These are phyloP conservation scores for Hordeum marinum DNA, from an alignment of 176 grass and related monocot genomes.

Conservation along the genomic window DNA sequence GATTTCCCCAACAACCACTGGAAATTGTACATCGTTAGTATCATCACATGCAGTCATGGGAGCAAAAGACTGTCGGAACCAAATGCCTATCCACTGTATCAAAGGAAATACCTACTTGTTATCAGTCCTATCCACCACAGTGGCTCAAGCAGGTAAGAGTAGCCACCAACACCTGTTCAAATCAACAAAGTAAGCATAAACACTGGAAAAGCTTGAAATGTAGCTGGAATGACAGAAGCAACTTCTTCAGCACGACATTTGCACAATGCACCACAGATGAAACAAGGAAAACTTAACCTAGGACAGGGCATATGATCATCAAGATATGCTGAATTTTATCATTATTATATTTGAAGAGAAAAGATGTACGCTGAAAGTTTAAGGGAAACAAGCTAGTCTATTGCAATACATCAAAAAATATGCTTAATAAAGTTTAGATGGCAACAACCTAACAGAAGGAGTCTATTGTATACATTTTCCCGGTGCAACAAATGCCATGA, in stretches of 20 bases:
- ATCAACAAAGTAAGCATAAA: constrained; percentile 3
- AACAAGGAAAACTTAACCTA: neutral
- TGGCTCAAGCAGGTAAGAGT: constrained; percentile 94
- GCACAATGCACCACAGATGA: neutral
- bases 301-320: neutral
- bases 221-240: neutral
- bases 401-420: neutral
- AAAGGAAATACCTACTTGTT: constrained; percentile 59
- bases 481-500: neutral
- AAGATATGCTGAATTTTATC: neutral
- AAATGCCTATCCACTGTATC: neutral
- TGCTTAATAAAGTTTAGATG: neutral
- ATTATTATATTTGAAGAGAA: neutral
- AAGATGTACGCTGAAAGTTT: neutral
- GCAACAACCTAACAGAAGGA: neutral
- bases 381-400: neutral
- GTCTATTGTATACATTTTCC: neutral
- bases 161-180: constrained; percentile 81
- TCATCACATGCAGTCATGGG: neutral
- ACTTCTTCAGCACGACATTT: neutral
- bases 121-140: constrained; percentile 96
- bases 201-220: neutral
- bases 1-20: constrained; percentile 98
- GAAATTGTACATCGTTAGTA: constrained; percentile 15
- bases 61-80: neutral